These are phyloP conservation scores for Calycina marina DNA, from an alignment of 2,329 filamentous ascomycete genomes.

Conservation along the genomic window DNA sequence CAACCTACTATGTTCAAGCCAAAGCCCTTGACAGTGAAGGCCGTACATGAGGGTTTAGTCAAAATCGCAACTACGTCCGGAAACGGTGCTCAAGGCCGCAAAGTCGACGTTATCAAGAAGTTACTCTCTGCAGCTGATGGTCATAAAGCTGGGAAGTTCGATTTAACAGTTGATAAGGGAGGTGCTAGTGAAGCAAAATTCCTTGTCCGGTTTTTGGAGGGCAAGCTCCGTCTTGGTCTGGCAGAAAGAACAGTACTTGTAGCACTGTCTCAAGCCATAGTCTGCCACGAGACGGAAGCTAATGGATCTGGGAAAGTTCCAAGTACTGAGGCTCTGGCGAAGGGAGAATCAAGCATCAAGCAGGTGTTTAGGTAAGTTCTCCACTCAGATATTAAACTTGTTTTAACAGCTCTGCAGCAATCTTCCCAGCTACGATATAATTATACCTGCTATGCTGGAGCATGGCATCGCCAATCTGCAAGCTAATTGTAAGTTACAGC, in stretches of 20 bases:
- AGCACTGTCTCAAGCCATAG: constrained; percentile 75
- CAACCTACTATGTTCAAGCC: constrained; percentile 98
- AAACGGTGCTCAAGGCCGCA: constrained; percentile 75
- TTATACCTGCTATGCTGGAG: constrained; percentile 78
- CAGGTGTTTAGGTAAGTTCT: constrained; percentile 63
- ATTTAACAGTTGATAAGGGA: constrained; percentile 85
- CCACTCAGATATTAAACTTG: too few relatives aligned
- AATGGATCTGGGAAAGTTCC: constrained; percentile 50
- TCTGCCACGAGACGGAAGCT: constrained; percentile 64
- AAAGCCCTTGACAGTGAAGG: constrained; percentile 72
- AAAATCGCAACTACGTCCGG: constrained; percentile 77
- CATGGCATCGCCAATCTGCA: constrained; percentile 72
- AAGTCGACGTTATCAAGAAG: constrained; percentile 93
- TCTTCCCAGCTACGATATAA: constrained; percentile 86
- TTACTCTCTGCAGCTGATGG: constrained; percentile 82
- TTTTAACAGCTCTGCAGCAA: constrained; percentile 46
- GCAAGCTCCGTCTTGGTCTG: constrained; percentile 80
- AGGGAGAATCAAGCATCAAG: constrained; percentile 78
- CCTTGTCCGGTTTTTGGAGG: constrained; percentile 83
- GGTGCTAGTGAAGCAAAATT: constrained; percentile 92
- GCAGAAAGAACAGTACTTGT: constrained; percentile 89
- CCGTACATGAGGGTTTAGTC: constrained; percentile 79
- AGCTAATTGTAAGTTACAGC: constrained; percentile 79
- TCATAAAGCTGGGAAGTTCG: constrained; percentile 58
- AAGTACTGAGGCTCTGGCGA: constrained; percentile 60